Percentiles rank a stretch among this genome's conserved stretches.
phyloP scores from a whole-genome alignment of 441 rosid species.

The Iberis amara region DNA sequence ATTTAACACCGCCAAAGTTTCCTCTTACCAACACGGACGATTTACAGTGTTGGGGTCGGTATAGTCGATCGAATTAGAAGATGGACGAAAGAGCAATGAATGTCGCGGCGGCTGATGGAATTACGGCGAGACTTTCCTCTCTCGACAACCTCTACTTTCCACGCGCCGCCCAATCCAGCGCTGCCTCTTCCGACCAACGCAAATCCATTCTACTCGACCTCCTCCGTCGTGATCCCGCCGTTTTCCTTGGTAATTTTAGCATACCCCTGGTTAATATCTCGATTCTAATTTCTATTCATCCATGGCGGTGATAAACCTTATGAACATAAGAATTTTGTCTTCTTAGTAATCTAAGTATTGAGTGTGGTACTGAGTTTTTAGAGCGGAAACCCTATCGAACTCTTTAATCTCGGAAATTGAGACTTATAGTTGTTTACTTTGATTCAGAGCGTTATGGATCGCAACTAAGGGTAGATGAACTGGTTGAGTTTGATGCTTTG shows the following conservation, averaged over 20 bases:
- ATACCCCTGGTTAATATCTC: neutral
- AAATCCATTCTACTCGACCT: conserved; percentile 79
- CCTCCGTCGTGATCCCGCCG: conserved; percentile 74
- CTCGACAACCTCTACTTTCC: conserved; percentile 78
- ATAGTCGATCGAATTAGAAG: neutral
- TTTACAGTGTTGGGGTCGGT: neutral
- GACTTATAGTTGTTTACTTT: neutral
- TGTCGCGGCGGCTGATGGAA: conserved; percentile 47
- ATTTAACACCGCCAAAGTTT: conserved; percentile 15
- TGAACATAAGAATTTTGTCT: conserved; percentile 5
- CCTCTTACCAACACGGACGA: too few relatives aligned
- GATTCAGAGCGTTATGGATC: conserved; percentile 71
- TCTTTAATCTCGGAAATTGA: conserved; percentile 6
- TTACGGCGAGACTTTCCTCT: conserved; percentile 59
- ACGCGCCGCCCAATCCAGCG: conserved; percentile 51
- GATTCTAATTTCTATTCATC: neutral
- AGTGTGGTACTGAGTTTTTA: neutral
- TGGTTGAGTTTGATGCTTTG: conserved; percentile 56
- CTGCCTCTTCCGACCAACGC: conserved; percentile 56
- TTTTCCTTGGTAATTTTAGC: conserved; percentile 53
- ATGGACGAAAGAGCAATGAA: conserved; percentile 32
- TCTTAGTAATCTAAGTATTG: neutral
- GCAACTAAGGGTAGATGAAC: conserved; percentile 51
- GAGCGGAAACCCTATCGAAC: neutral
- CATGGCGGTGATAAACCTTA: neutral